Base-by-base conservation (phyloP, 495 filamentous ascomycete species). In the Trichoderma gamsii region DNA sequence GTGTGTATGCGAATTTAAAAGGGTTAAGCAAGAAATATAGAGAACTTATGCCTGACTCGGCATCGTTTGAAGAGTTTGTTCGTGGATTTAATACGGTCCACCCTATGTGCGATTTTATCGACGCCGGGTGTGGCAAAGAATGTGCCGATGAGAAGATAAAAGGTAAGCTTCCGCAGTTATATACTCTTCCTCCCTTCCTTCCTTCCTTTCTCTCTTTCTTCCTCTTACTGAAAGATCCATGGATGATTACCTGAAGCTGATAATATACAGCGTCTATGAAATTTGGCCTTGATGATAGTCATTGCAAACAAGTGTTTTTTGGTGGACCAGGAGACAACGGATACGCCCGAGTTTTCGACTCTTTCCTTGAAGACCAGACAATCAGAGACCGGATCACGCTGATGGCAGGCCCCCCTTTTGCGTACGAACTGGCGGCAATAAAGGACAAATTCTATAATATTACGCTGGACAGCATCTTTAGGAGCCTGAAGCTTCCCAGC, bases 41-140 rank as follows among this genome's bases (percentile, higher is more conserved):
- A 63, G 51, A 61, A 21, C 15, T 67, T 13, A 25, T 56, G 66
- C 38, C 51, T 18, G 66, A 56, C 18, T 7, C 66, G 27, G 66
- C 15, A 32, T 66, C 44, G 43, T 67, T 67, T 61, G 41, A 46
- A n/a, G 51, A 61, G 6, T 78, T 78, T 63, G 72, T 76, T 11
- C 75, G 72, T 9, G 76, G 73, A 4, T 78, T 77, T 65, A 78
- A 78, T 63, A 74, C 72, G 72, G 74, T 71, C 52, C 63, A 71
- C 63, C 38, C 70, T 4, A 29, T 73, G 1, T 77, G 71, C 69
- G 73, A 78, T 52, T 78, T 77, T 65, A 68, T 78, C 64, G 75
- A 78, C 65, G 74, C 71, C 23, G 75, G 76, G 12, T 66, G 70
- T 61, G 75, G 75, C 29, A 78, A 78, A 66, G 76, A 78, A 67